Percentiles rank a stretch among this genome's conserved stretches.
phyloP scores from a whole-genome alignment of 257 asterid genomes.

The Rhazya stricta region DNA sequence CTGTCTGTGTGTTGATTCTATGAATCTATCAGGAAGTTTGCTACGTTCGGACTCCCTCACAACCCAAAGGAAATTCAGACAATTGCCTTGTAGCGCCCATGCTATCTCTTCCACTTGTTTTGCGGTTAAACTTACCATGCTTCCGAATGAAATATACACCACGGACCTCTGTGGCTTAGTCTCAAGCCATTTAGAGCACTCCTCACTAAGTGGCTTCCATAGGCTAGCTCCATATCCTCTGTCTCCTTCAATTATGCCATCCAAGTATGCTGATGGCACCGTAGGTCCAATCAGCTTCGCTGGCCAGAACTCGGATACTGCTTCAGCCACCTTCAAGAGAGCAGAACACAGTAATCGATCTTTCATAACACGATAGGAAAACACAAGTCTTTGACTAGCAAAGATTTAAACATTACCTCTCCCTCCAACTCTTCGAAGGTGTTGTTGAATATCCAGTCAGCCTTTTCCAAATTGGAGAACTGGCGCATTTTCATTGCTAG shows the following conservation, averaged over 20 bases:
- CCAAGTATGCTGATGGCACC: constrained; percentile 66
- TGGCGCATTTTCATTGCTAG: constrained; percentile 57
- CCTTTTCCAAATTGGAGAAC: constrained; percentile 44
- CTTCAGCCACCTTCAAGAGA: constrained; percentile 33
- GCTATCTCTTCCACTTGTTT: constrained; percentile 57
- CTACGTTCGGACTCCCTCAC: constrained; percentile 46
- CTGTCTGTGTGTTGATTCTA: constrained; percentile 21
- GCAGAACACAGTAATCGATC: not conserved
- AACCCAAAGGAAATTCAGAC: constrained; percentile 54
- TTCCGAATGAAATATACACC: constrained; percentile 60
- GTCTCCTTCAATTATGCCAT: constrained; percentile 56
- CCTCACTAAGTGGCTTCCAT: constrained; percentile 59
- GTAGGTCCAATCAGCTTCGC: constrained; percentile 54
- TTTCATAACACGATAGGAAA: not conserved
- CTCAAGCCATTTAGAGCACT: constrained; percentile 54
- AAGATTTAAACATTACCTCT: constrained; percentile 27
- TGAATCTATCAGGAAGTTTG: constrained; percentile 38
- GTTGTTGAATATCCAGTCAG: constrained; percentile 55
- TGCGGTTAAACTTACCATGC: constrained; percentile 53
- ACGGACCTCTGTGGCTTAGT: constrained; percentile 43
- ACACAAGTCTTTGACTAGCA: not conserved
- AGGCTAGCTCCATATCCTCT: constrained; percentile 63
- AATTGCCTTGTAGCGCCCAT: constrained; percentile 23
- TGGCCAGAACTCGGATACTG: constrained; percentile 45
- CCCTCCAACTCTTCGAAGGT: constrained; percentile 44